Percentiles rank a stretch among this genome's conserved stretches.
phyloP scores from a whole-genome alignment of 1,284 basidiomycete genomes.

The Mycosarcoma mackinlayi region DNA sequence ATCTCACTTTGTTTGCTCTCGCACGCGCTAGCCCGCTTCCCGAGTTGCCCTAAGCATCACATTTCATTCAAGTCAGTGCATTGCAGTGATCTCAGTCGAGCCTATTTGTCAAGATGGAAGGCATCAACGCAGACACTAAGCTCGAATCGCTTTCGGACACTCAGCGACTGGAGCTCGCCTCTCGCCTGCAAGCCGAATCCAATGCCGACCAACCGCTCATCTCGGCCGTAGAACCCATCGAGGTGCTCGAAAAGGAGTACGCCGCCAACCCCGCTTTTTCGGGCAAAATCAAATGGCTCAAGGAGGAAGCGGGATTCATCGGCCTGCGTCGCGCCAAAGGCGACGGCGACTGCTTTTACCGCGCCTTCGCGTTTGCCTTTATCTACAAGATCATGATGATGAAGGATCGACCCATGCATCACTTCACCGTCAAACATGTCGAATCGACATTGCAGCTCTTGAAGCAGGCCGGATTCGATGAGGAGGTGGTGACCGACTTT shows the following conservation, averaged over 20 bases:
- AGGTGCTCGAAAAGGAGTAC: constrained; percentile 50
- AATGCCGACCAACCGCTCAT: constrained; percentile 42
- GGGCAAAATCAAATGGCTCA: constrained; percentile 56
- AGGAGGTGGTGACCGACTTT: constrained; percentile 55
- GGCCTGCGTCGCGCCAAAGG: constrained; percentile 54
- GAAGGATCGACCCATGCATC: constrained; percentile 52
- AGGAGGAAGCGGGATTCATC: constrained; percentile 42
- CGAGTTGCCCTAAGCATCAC: neutral
- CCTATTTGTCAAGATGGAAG: constrained; percentile 21
- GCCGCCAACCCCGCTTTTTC: constrained; percentile 41
- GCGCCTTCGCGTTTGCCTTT: constrained; percentile 60
- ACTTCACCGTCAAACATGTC: constrained; percentile 51
- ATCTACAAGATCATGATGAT: constrained; percentile 51
- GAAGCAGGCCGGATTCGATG: constrained; percentile 56
- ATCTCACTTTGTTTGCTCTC: neutral
- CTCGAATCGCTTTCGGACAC: constrained; percentile 45
- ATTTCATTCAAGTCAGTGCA: too few species aligned
- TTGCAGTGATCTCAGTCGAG: neutral
- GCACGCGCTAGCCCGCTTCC: neutral
- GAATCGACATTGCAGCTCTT: constrained; percentile 52
- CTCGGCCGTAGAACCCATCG: constrained; percentile 48
- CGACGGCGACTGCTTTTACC: constrained; percentile 66
- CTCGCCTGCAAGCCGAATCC: constrained; percentile 42
- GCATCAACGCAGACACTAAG: constrained; percentile 38
- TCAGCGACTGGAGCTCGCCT: constrained; percentile 51